A percentile compares a stretch with the other conserved stretches of the same genome.
Conservation (phyloP, 164 flowering plant species). For the Vitis amurensis region DNA sequence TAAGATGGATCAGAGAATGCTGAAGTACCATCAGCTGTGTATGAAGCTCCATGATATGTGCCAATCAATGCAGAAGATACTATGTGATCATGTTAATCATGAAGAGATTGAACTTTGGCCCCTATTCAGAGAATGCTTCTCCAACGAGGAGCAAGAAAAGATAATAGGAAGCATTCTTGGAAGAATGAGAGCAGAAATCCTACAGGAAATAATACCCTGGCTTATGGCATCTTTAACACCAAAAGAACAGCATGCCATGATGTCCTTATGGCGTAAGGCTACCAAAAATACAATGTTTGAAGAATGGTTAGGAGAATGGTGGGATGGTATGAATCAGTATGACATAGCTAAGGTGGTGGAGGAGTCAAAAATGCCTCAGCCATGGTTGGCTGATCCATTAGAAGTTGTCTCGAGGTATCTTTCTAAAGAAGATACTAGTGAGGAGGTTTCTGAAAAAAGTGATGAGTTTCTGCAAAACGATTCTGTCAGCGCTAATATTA, state of each 20-base stretch:
- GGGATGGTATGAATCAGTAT: constrained; percentile 48
- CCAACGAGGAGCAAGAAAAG: constrained; percentile 73
- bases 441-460: constrained; percentile 20
- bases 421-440: constrained; percentile 31
- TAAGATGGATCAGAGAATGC: constrained; percentile 18
- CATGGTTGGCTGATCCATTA: constrained; percentile 42
- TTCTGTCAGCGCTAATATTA: constrained; percentile 13
- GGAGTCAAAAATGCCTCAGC: constrained; percentile 26
- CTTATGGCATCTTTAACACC: constrained; percentile 57
- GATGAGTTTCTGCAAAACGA: constrained; percentile 9
- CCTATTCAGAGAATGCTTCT: constrained; percentile 53
- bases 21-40: constrained; percentile 40
- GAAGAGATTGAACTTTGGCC: constrained; percentile 89
- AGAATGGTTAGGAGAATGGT: constrained; percentile 91
- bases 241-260: constrained; percentile 59
- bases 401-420: constrained; percentile 53
- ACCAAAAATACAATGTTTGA: constrained; percentile 81
- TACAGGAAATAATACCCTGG: constrained; percentile 86
- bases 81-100: constrained; percentile 60
- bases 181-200: constrained; percentile 61
- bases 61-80: constrained; percentile 46
- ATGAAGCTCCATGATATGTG: constrained; percentile 64
- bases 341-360: constrained; percentile 22
- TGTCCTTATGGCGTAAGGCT: constrained; percentile 60
- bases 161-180: constrained; percentile 79